Evolutionary conservation across 2,329 filamentous ascomycete genomes (phyloP).

Genomic region (Eurotiales sp.): DNA sequence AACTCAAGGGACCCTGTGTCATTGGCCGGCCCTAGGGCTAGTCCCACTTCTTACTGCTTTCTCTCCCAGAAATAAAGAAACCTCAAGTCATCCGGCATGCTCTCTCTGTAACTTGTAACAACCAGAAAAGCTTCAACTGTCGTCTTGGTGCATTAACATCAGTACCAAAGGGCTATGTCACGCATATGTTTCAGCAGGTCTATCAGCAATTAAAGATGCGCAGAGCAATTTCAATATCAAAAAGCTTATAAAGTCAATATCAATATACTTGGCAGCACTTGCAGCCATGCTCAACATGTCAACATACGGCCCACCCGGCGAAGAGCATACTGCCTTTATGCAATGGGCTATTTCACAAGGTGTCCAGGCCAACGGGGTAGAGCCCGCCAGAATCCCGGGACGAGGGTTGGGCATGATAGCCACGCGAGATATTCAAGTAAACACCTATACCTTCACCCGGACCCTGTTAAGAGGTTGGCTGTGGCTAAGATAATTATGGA

Average conservation of each 20-base stretch:
- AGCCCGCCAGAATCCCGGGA: constrained; percentile 63
- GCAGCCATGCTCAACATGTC: constrained; percentile 2
- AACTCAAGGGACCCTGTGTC: neutral
- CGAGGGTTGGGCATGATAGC: constrained; percentile 77
- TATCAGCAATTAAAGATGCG: neutral
- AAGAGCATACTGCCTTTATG: constrained; percentile 53
- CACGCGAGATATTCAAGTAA: constrained; percentile 61
- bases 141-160: too few species aligned
- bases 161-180: too few species aligned
- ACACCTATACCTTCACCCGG: neutral
- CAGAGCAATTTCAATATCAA: neutral
- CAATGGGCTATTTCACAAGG: constrained; percentile 65
- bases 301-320: constrained; percentile 23
- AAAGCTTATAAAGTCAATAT: neutral
- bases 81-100: neutral
- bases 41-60: neutral
- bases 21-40: neutral
- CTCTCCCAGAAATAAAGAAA: neutral
- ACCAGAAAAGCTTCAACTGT: too few species aligned
- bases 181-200: neutral
- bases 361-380: constrained; percentile 64
- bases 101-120: too few species aligned
- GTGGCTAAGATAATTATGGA: neutral
- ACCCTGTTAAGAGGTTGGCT: neutral
- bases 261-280: neutral